Conservation (phyloP, 225 moss, liverwort and hornwort genomes). For the Physcomitrellopsis africana region DNA sequence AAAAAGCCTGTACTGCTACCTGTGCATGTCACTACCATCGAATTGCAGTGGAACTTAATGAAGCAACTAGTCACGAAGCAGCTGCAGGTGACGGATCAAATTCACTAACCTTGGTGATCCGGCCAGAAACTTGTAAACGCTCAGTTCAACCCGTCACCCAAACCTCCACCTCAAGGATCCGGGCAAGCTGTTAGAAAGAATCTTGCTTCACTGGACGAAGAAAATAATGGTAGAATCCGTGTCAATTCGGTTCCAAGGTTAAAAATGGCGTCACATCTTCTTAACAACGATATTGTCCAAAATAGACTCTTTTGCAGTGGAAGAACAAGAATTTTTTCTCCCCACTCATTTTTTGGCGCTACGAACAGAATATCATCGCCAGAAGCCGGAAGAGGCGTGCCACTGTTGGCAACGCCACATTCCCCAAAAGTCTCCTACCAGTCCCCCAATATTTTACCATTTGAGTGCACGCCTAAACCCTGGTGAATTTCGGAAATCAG, state of each 20-base stretch:
- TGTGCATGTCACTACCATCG: too few species aligned
- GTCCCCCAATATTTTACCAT: background rate
- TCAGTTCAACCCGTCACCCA: too few species aligned
- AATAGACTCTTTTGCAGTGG: background rate
- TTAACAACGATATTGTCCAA: background rate
- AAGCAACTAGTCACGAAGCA: too few species aligned
- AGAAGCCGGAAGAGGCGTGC: background rate
- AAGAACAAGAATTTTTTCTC: slow-evolving; percentile 18
- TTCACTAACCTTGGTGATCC: too few species aligned
- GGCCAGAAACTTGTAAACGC: too few species aligned
- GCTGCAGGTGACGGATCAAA: too few species aligned
- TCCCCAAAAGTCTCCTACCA: background rate
- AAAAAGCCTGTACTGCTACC: too few species aligned
- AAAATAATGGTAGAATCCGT: too few species aligned
- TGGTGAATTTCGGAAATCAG: slow-evolving; percentile 1
- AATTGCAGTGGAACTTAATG: too few species aligned
- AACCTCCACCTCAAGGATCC: too few species aligned
- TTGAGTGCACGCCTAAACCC: background rate
- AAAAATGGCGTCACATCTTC: background rate
- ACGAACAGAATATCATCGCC: background rate
- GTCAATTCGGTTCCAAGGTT: background rate
- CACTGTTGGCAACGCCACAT: background rate
- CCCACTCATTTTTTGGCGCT: slow-evolving; percentile 9
- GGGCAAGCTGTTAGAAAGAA: too few species aligned
- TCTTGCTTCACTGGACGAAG: too few species aligned